phyloP scores from a whole-genome alignment of 495 filamentous ascomycete species.

The Talaromyces adpressus region DNA sequence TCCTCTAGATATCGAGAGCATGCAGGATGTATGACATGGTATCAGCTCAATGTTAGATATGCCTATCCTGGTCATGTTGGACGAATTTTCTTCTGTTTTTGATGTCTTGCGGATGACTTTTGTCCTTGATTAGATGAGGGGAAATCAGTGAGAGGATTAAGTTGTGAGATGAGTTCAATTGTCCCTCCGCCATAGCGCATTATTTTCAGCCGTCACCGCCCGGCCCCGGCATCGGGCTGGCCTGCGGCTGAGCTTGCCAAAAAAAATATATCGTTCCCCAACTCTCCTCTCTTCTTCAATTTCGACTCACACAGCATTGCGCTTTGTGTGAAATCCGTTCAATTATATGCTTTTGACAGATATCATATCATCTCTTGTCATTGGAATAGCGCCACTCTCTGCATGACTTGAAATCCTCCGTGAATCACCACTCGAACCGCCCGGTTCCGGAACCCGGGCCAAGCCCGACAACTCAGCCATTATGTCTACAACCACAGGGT shows the following conservation, averaged over 20 bases:
- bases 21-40: no score
- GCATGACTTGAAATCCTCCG: conserved; percentile 10
- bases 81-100: no score
- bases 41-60: no score
- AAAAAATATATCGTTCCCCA: background rate
- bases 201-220: background rate
- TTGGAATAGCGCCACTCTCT: background rate
- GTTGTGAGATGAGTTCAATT: no score
- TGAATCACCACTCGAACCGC: conserved; percentile 11
- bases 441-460: background rate
- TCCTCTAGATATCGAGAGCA: no score
- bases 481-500: conserved; percentile 52
- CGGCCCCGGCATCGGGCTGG: background rate
- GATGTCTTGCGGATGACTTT: no score
- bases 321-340: background rate
- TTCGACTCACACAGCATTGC: background rate
- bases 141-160: no score
- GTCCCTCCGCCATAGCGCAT: no score
- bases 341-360: background rate
- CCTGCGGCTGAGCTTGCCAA: background rate
- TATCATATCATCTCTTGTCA: background rate
- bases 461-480: background rate
- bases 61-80: no score
- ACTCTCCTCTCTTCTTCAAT: background rate
- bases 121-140: no score